Evolutionary conservation across 495 filamentous ascomycete species (phyloP).

Genomic region (Hypoxylon lenormandii): DNA sequence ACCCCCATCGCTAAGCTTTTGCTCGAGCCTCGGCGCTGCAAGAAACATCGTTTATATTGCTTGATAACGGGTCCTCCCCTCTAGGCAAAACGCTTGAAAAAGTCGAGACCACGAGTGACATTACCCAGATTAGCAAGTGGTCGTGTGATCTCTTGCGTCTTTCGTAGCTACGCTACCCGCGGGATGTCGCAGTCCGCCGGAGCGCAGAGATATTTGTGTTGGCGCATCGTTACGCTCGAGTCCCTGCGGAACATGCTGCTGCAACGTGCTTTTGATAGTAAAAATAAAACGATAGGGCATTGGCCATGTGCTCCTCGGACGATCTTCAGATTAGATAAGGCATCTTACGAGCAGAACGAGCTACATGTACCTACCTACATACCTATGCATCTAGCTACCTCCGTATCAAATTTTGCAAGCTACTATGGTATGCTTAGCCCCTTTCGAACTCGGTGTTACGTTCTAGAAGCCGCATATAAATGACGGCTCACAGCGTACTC

Average conservation of each 20-base stretch:
- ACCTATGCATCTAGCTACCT: not conserved
- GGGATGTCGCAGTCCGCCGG: conserved; percentile 19
- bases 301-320: not conserved
- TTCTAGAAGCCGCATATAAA: too few species aligned
- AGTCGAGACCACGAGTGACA: conserved; percentile 35
- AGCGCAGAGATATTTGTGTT: conserved; percentile 5
- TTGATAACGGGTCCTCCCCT: conserved; percentile 8
- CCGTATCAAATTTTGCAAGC: too few species aligned
- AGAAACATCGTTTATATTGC: conserved; percentile 22
- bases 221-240: not conserved
- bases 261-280: not conserved
- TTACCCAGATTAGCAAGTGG: conserved; percentile 50
- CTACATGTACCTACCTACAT: not conserved
- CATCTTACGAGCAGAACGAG: too few species aligned
- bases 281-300: not conserved
- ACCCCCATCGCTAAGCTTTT: conserved; percentile 39
- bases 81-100: conserved; percentile 29
- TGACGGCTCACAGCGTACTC: too few species aligned
- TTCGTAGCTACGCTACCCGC: conserved; percentile 16
- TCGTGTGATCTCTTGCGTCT: conserved; percentile 50
- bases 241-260: too few species aligned
- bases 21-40: conserved; percentile 47
- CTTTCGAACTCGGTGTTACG: too few species aligned
- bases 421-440: too few species aligned
- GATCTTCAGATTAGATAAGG: too few species aligned